Percentiles rank a stretch among this genome's conserved stretches.
These are phyloP conservation scores for Beta macrorhiza DNA, from an alignment of 179 eudicot species.

Conservation along the genomic window DNA sequence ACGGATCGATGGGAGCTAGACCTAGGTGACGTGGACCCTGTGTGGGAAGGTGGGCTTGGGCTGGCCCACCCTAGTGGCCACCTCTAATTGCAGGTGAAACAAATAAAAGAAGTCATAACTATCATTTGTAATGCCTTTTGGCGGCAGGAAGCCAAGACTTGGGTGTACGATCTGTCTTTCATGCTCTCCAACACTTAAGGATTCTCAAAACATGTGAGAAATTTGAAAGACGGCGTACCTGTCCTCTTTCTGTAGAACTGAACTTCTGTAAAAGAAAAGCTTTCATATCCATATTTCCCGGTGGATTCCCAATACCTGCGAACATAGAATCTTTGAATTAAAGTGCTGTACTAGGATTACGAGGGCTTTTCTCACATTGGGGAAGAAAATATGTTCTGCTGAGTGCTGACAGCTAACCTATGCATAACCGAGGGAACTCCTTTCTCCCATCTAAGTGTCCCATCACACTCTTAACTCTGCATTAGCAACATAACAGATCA, in stretches of 20 bases:
- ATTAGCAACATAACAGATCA: constrained; percentile 17
- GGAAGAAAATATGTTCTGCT: neutral
- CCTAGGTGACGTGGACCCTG: too few species aligned
- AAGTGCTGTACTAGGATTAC: neutral
- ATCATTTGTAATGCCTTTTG: neutral
- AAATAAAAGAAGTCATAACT: neutral
- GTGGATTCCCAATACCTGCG: constrained; percentile 92
- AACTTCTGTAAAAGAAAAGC: constrained; percentile 92
- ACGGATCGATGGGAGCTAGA: too few species aligned
- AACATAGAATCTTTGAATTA: neutral
- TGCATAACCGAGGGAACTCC: constrained; percentile 83
- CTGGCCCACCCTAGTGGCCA: too few species aligned
- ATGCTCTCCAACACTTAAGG: neutral
- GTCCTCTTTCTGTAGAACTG: constrained; percentile 59
- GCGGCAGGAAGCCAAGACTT: constrained; percentile 6
- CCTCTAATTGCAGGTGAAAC: neutral
- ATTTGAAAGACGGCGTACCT: constrained; percentile 38
- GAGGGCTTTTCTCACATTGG: neutral
- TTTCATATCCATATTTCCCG: constrained; percentile 93
- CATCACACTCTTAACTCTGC: constrained; percentile 83
- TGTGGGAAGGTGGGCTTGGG: too few species aligned
- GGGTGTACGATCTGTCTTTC: neutral
- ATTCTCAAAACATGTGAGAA: neutral
- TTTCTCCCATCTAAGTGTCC: constrained; percentile 81
- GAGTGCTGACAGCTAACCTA: constrained; percentile 50